A percentile compares a stretch with the other conserved stretches of the same genome.
Evolutionary conservation across 2,329 filamentous ascomycete genomes (phyloP).

Genomic region (Aspergillus bombycis): DNA sequence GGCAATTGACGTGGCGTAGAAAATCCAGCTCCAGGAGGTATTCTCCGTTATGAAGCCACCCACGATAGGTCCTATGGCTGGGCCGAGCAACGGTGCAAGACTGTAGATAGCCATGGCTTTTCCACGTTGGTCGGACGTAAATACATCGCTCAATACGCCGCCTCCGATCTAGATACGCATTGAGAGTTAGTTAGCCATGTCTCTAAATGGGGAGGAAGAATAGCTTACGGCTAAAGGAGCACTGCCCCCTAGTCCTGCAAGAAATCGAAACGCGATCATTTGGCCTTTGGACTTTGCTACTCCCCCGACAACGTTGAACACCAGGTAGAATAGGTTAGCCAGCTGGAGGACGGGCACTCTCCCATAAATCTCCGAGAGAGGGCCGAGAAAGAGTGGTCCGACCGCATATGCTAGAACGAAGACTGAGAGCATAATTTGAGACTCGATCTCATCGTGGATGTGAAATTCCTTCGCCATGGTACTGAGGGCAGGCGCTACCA

Average conservation of each 20-base stretch:
- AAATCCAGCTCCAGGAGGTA: conserved; percentile 73
- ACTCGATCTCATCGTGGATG: conserved; percentile 49
- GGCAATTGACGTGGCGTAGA: conserved; percentile 67
- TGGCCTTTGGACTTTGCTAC: conserved; percentile 44
- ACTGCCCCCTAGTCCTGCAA: conserved; percentile 61
- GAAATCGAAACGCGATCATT: conserved; percentile 57
- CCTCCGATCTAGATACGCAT: conserved; percentile 50
- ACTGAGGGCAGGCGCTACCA: conserved; percentile 57
- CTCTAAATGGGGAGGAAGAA: background rate
- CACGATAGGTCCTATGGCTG: conserved; percentile 66
- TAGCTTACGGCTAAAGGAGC: conserved; percentile 29
- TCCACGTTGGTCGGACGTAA: conserved; percentile 63
- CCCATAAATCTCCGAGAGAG: conserved; percentile 24
- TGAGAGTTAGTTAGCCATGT: conserved; percentile 15
- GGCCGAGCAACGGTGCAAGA: conserved; percentile 65
- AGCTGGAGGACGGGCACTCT: conserved; percentile 18
- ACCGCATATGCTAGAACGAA: conserved; percentile 58
- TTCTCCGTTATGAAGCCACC: conserved; percentile 66
- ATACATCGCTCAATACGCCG: conserved; percentile 54
- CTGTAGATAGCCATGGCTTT: conserved; percentile 65
- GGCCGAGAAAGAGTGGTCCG: conserved; percentile 22
- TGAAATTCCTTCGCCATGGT: conserved; percentile 57
- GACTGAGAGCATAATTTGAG: conserved; percentile 55
- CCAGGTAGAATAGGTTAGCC: conserved; percentile 19
- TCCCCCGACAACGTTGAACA: conserved; percentile 19